Evolutionary conservation across 2,329 filamentous ascomycete species (phyloP), one percentile per base, ranked within the genome.

Genomic region (Alternaria tenuissima): DNA sequence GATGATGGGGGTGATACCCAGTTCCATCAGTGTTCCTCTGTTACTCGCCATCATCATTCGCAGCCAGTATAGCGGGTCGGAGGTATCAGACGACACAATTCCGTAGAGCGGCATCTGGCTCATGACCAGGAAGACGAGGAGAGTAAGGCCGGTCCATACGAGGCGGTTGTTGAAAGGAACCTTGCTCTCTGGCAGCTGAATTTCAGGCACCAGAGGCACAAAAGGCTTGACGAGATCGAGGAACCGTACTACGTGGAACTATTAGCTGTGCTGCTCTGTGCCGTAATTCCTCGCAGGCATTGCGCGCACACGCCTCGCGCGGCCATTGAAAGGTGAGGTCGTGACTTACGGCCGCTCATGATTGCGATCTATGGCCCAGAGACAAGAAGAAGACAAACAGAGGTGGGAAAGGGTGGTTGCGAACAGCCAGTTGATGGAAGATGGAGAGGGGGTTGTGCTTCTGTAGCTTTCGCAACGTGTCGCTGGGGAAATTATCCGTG

Each of bases 31-130:
- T 26, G 94, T 97, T 82, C 94, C 94, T 78, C 94, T 89, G 82
- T 99, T 99, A 91, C 93, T 97, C 78, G 95, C 95, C 88, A 98
- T 89, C 89, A 99, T 97, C 94, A 99, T 98, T 83, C 95, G 91
- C 78, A 99, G 88, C 95, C 95, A 99, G 89, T 99, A 99, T 76
- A 99, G 87, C 73, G 95, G 96, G 84, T 99, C 96, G 64, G 95
- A 98, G 75, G 93, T 97, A 76, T 84, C 82, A 76, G 95, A 99
- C 57, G 95, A 99, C 78, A 99, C 96, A 82, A 99, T 99, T 83
- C 95, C 95, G 84, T 99, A 99, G 34, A 84, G 74, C 34, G 95
- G 77, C 95, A 99, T 98, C 85, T 97, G 95, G 85, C 93, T 97
- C 95, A 99, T 99, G 83, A 99, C 93, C 87, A 99, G 85, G 89